phyloP scores from a whole-genome alignment of 805 yeast genomes.

The Grigorovia transvaalensis region DNA sequence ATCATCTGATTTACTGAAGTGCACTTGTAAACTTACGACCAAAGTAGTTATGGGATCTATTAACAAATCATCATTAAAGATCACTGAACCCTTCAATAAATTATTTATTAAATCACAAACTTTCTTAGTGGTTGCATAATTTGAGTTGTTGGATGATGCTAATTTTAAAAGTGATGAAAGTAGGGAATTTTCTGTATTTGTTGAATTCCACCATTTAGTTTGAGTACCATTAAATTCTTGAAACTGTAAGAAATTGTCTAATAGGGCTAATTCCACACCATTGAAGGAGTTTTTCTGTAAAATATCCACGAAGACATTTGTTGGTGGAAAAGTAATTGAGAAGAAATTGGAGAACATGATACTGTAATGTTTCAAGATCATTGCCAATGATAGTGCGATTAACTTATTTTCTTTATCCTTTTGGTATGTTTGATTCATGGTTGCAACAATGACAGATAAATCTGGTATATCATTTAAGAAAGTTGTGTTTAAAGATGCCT shows the following conservation, averaged over 20 bases:
- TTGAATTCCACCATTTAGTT: constrained; percentile 72
- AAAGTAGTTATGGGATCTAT: constrained; percentile 49
- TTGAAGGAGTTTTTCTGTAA: constrained; percentile 28
- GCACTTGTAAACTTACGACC: constrained; percentile 36
- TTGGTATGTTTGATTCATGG: constrained; percentile 34
- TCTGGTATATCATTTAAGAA: constrained; percentile 40
- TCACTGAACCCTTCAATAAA: constrained; percentile 41
- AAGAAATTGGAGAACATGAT: constrained; percentile 30
- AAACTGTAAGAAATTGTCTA: constrained; percentile 52
- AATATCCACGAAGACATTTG: constrained; percentile 30
- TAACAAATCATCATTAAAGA: constrained; percentile 40
- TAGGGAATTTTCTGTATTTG: constrained; percentile 41
- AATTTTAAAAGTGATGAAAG: constrained; percentile 58
- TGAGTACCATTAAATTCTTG: constrained; percentile 44
- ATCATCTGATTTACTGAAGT: constrained; percentile 5
- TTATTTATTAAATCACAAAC: constrained; percentile 39
- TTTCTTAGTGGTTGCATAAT: constrained; percentile 30
- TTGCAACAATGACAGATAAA: constrained; percentile 27
- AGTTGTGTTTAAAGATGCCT: constrained; percentile 27
- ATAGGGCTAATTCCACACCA: constrained; percentile 46
- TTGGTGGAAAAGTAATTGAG: constrained; percentile 22
- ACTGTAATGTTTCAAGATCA: constrained; percentile 34
- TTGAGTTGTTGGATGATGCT: constrained; percentile 29
- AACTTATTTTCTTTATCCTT: constrained; percentile 33
- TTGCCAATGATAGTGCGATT: constrained; percentile 38